phyloP scores from a whole-genome alignment of 1,139 yeast species.

The Taiozyma sp. region DNA sequence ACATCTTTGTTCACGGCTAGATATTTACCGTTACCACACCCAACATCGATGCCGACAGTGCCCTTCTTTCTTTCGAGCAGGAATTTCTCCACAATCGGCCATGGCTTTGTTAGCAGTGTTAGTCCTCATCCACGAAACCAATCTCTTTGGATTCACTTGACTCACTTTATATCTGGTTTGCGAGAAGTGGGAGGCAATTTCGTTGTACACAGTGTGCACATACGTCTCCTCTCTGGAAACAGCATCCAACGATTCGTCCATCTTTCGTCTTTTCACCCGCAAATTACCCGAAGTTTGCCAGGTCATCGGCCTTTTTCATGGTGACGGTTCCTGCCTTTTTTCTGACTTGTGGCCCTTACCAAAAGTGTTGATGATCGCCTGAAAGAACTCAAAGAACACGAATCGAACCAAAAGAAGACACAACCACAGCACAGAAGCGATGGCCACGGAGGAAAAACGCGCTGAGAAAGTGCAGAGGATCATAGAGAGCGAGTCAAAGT shows the following conservation, averaged over 20 bases:
- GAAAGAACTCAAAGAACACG: background rate
- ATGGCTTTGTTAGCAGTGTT: constrained; percentile 42
- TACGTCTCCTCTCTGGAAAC: constrained; percentile 62
- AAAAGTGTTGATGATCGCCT: background rate
- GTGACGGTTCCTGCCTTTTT: background rate
- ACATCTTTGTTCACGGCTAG: constrained; percentile 64
- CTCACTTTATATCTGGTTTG: constrained; percentile 73
- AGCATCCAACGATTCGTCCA: constrained; percentile 35
- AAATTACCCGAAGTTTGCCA: background rate
- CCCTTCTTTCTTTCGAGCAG: constrained; percentile 39
- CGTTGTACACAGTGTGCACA: constrained; percentile 88
- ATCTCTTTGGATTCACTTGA: background rate
- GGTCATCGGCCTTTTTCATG: background rate
- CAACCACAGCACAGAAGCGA: background rate
- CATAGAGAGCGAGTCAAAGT: constrained; percentile 15
- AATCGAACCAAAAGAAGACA: background rate
- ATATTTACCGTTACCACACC: constrained; percentile 97
- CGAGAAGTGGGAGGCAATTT: constrained; percentile 89
- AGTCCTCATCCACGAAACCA: background rate
- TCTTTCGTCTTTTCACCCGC: background rate
- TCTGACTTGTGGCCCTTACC: background rate
- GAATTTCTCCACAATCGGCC: constrained; percentile 91
- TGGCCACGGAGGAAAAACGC: background rate
- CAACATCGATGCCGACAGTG: constrained; percentile 66
- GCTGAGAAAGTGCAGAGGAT: constrained; percentile 7